These are phyloP conservation scores for Geum urbanum DNA, from an alignment of 306 rosid species.

Conservation along the genomic window DNA sequence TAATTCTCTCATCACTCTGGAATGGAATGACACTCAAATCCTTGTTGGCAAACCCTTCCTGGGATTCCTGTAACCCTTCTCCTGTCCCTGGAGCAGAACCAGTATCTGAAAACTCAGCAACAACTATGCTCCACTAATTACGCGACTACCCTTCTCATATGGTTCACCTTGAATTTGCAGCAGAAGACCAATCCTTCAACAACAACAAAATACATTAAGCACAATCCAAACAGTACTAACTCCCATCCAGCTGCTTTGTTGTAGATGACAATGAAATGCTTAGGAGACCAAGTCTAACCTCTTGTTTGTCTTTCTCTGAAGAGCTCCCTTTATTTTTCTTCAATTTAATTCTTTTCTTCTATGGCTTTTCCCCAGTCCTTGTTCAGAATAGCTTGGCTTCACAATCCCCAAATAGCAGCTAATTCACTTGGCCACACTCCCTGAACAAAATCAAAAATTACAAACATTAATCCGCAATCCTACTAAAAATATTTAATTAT, in stretches of 20 bases:
- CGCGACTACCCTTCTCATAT: slow-evolving; percentile 33
- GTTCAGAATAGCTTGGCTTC: slow-evolving; percentile 55
- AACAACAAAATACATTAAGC: no score
- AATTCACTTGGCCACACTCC: slow-evolving; percentile 69
- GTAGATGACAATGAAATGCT: slow-evolving; percentile 55
- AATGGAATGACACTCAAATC: slow-evolving; percentile 30
- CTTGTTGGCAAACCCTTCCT: slow-evolving; percentile 22
- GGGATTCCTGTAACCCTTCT: slow-evolving; percentile 22
- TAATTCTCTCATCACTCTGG: slow-evolving; percentile 19
- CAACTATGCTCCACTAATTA: slow-evolving; percentile 41
- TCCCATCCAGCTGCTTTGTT: slow-evolving; percentile 72
- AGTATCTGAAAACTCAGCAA: slow-evolving; percentile 53
- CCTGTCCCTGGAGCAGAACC: slow-evolving; percentile 24
- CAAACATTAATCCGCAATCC: neutral
- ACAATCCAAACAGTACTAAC: no score
- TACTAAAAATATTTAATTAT: neutral
- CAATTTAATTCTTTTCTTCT: slow-evolving; percentile 64
- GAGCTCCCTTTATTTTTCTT: slow-evolving; percentile 65
- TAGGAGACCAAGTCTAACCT: slow-evolving; percentile 66
- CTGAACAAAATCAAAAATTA: slow-evolving; percentile 23
- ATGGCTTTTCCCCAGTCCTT: slow-evolving; percentile 78
- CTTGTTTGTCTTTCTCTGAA: slow-evolving; percentile 49
- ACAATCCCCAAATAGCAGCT: slow-evolving; percentile 61
- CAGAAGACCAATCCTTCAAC: neutral
- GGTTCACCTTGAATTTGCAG: slow-evolving; percentile 17